phyloP scores from a whole-genome alignment of 495 filamentous ascomycete genomes.

The Glarea lozoyensis region DNA sequence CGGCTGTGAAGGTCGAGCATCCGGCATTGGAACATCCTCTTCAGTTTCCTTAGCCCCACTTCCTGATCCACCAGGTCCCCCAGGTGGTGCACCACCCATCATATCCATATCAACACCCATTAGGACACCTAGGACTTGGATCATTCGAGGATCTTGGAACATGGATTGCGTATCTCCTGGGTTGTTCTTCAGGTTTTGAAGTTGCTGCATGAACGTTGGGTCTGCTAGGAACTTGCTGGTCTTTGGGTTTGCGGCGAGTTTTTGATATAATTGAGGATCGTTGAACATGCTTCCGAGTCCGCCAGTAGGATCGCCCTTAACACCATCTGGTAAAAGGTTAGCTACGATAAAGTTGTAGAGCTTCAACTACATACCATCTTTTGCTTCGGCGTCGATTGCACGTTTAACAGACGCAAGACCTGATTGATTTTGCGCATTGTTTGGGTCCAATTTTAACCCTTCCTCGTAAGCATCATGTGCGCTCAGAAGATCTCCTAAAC shows the following conservation, averaged over 20 bases:
- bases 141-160: conserved; percentile 81
- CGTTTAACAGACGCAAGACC: conserved; percentile 74
- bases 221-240: conserved; percentile 80
- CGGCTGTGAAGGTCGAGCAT: conserved; percentile 38
- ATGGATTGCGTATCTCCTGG: conserved; percentile 70
- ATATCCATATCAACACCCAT: conserved; percentile 93
- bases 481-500: conserved; percentile 72
- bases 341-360: conserved; percentile 1
- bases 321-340: conserved; percentile 11
- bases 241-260: conserved; percentile 89
- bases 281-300: conserved; percentile 87
- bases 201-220: conserved; percentile 78
- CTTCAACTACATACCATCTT: conserved; percentile 42
- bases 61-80: conserved; percentile 36
- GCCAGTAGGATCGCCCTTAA: conserved; percentile 53
- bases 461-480: conserved; percentile 86
- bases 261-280: conserved; percentile 81
- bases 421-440: conserved; percentile 86
- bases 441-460: conserved; percentile 82
- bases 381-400: conserved; percentile 77
- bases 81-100: conserved; percentile 33
- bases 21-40: conserved; percentile 74
- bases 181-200: conserved; percentile 71
- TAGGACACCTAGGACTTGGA: conserved; percentile 88
- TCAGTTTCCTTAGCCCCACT: conserved; percentile 44